Percentiles rank a stretch among this genome's conserved stretches.
Evolutionary conservation across 495 filamentous ascomycete species (phyloP).

Genomic region (Penicillium paradoxum): DNA sequence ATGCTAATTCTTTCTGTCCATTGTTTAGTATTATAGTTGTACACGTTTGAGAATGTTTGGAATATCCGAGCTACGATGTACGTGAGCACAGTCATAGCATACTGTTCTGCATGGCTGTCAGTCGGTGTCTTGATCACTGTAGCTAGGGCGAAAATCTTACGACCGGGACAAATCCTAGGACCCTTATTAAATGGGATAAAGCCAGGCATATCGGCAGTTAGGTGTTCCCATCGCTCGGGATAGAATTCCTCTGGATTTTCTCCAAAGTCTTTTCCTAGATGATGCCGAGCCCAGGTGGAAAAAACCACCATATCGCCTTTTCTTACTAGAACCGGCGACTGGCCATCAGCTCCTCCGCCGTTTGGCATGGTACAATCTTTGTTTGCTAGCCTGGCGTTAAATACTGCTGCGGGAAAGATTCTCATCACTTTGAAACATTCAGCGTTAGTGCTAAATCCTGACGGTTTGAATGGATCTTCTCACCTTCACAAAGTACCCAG

Average conservation of each 20-base stretch:
- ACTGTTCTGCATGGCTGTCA: constrained; percentile 1
- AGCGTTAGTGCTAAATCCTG: not conserved
- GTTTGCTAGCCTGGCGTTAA: constrained; percentile 1
- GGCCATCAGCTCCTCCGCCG: not conserved
- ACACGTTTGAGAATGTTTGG: constrained; percentile 12
- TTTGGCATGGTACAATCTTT: constrained; percentile 2
- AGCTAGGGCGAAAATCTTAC: constrained; percentile 9
- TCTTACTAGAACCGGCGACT: constrained; percentile 2
- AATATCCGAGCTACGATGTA: constrained; percentile 17
- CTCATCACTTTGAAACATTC: not conserved
- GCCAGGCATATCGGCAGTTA: constrained; percentile 8
- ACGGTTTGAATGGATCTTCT: not conserved
- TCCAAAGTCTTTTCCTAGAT: constrained; percentile 9
- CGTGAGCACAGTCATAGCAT: constrained; percentile 11
- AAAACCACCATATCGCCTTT: constrained; percentile 14
- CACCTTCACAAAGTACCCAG: constrained; percentile 15
- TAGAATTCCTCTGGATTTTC: constrained; percentile 10
- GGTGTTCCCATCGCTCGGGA: constrained; percentile 17
- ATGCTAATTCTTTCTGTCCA: constrained; percentile 18
- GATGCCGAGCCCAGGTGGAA: constrained; percentile 16
- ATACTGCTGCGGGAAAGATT: not conserved
- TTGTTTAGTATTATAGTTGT: constrained; percentile 6
- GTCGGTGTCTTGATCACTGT: not conserved
- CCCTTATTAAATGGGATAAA: constrained; percentile 21
- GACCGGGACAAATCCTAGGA: constrained; percentile 15